Evolutionary conservation across 2,329 filamentous ascomycete species (phyloP).

Genomic region (Neopestalotiopsis rosae): DNA sequence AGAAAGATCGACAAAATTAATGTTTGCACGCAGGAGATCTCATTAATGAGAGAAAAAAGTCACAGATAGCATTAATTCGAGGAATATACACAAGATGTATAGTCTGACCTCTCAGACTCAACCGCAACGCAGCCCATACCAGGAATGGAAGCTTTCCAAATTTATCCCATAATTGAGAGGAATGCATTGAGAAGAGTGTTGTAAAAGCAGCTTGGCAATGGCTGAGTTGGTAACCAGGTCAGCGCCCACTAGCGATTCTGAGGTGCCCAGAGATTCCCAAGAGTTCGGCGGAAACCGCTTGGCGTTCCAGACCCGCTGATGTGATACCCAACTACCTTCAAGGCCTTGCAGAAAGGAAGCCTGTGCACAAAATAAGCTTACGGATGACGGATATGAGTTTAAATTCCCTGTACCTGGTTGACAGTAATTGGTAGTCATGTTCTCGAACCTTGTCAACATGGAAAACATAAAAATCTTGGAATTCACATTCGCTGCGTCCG

Average conservation of each 20-base stretch:
- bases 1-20: neutral
- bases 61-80: neutral
- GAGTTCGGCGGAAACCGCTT: constrained; percentile 21
- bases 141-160: neutral
- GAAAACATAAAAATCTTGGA: neutral
- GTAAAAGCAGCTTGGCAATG: constrained; percentile 16
- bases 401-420: neutral
- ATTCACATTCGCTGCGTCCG: neutral
- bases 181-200: constrained; percentile 16
- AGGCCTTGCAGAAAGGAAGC: neutral
- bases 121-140: neutral
- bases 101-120: constrained; percentile 1
- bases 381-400: neutral
- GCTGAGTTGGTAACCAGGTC: constrained; percentile 6
- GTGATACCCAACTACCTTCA: constrained; percentile 5
- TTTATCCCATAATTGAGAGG: neutral
- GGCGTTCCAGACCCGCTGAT: constrained; percentile 22
- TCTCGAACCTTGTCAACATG: neutral
- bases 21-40: neutral
- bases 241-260: constrained; percentile 16
- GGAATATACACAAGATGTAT: constrained; percentile 4
- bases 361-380: neutral
- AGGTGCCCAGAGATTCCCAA: constrained; percentile 14
- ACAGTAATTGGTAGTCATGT: neutral
- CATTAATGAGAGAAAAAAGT: neutral